Percentiles rank a stretch among this genome's conserved stretches.
Conservation (phyloP, 345 rosid genomes). For the Passiflora organensis region DNA sequence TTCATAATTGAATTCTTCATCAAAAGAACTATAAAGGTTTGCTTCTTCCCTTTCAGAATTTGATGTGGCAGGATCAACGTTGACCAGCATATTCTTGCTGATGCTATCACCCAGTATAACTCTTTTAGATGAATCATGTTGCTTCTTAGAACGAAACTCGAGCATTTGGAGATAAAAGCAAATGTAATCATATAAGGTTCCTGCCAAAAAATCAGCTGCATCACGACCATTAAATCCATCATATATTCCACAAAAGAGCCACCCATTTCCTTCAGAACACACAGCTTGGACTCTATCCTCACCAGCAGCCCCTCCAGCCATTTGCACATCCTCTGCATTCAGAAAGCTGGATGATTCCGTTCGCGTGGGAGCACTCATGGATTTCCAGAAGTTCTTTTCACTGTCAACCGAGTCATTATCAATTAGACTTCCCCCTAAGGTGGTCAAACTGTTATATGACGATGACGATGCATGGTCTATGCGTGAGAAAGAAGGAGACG, state of each 20-base stretch:
- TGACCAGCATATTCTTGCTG: background rate
- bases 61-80: background rate
- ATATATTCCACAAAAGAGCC: slow-evolving; percentile 5
- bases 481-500: slow-evolving; percentile 5
- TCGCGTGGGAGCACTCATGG: background rate
- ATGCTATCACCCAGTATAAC: background rate
- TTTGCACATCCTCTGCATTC: background rate
- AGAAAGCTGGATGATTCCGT: slow-evolving; percentile 3
- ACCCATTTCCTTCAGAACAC: slow-evolving; percentile 5
- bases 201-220: slow-evolving; percentile 2
- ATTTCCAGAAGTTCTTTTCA: slow-evolving; percentile 1
- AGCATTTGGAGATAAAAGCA: slow-evolving; percentile 1
- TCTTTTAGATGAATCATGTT: background rate
- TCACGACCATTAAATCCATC: slow-evolving; percentile 7
- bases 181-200: slow-evolving; percentile 4
- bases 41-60: background rate
- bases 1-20: background rate
- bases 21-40: background rate
- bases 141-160: slow-evolving; percentile 1
- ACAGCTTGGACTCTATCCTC: slow-evolving; percentile 10
- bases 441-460: slow-evolving; percentile 2
- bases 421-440: background rate
- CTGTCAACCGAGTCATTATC: background rate
- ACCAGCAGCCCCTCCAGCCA: slow-evolving; percentile 9
- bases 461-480: slow-evolving; percentile 1